Evolutionary conservation across 768 basidiomycete genomes (phyloP), one percentile per base, ranked within the genome.

Genomic region (Leccinum disarticulatum): DNA sequence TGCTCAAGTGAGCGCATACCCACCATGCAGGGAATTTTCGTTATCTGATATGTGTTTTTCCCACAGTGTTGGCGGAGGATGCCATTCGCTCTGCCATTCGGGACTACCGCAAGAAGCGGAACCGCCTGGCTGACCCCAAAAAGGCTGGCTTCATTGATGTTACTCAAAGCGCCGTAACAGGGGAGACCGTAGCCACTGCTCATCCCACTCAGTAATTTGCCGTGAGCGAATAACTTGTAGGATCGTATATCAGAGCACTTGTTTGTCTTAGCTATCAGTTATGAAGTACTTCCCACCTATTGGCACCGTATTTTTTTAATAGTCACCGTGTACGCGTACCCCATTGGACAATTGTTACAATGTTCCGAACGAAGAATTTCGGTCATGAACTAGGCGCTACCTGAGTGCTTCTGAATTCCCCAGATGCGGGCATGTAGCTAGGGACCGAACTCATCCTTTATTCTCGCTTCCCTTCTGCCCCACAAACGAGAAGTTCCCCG

Each of bases 71-170:
- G 65, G 95, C 97, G 14, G 97, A 99, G 77, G 97, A 99, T 74
- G 97, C 97, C 59, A 99, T 99, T 75, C 93, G 91, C 55, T 96
- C 95, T 11, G 97, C 97, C 47, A 99, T 99, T 75, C 91, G 93
- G 66, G 90, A 98, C 73, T 98, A 98, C 79, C 85, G 87, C 69
- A 83, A 85, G 61, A 99, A 99, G 80, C 87, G 93, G 58, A 77
- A 73, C 61, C 80, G 74, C 60, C 63, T 80, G 66, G 60, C 76
- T 22, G 78, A 82, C 61, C 78, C 82, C 25, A 82, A 82, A 67
- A 79, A 85, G 68, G 66, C 81, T n/a, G 83, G 86, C 36, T 87
- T 84, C 68, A 87, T 91, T 60, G 86, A 91, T 70, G 88, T 87
- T 43, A 75, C 87, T 0, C 87, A 88, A 65, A 83, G 77, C 72